Evolutionary conservation across 805 yeast species (phyloP).

Genomic region (Vanderwaltozyma polyspora): DNA sequence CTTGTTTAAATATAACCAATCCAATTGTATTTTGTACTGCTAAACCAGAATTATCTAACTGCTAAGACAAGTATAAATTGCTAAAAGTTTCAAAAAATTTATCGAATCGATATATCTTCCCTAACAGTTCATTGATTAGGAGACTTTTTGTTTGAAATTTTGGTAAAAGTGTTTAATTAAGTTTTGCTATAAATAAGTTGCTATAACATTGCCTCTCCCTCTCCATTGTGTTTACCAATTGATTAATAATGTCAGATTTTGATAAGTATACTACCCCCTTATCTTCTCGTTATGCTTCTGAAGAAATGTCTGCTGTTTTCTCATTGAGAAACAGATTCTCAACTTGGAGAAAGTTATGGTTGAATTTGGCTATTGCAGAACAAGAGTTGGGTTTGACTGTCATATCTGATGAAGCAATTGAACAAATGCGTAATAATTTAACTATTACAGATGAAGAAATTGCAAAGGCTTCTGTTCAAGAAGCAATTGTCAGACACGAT

Average conservation of each 20-base stretch:
- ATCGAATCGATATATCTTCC: no score
- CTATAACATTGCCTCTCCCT: no score
- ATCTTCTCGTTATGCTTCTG: conserved; percentile 94
- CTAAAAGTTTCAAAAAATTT: no score
- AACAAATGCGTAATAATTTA: conserved; percentile 68
- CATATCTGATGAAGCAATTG: conserved; percentile 84
- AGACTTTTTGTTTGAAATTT: no score
- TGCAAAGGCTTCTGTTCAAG: conserved; percentile 79
- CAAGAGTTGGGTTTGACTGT: conserved; percentile 76
- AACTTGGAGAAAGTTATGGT: conserved; percentile 98
- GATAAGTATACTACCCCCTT: conserved; percentile 88
- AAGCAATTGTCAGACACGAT: conserved; percentile 96
- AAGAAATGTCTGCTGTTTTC: conserved; percentile 90
- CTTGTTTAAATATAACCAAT: no score
- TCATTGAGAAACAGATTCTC: conserved; percentile 89
- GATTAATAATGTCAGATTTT: conserved; percentile 26
- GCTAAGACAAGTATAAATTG: no score
- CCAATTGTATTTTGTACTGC: no score
- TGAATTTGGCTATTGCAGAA: conserved; percentile 90
- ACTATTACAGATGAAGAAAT: conserved; percentile 88
- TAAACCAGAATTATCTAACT: no score
- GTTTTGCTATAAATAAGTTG: no score
- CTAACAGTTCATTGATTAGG: no score
- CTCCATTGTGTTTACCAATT: no score
- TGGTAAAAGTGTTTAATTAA: no score